Base-by-base conservation (phyloP, 352 stramenopile genomes). In the Aphanomyces euteiches region DNA sequence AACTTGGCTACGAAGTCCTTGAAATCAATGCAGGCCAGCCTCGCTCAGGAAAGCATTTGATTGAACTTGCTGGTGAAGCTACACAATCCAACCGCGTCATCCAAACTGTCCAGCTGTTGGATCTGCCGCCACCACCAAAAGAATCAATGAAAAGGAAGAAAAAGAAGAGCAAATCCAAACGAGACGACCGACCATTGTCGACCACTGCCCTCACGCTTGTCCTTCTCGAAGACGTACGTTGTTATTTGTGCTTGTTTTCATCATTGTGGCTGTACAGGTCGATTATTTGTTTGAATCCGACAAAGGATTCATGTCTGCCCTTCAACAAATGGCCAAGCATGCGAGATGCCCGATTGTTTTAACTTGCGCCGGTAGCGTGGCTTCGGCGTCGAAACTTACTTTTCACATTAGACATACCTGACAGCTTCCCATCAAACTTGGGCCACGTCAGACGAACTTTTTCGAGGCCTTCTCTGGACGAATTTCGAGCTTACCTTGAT, bases 1-100 rank as follows among this genome's bases (percentile, higher is more conserved):
- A 93, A 67, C 73, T 93, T 19, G 87, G 87, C 7, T 94, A 88
- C 69, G 73, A 94, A 64, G 85, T 94, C 38, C 90, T 94, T 50
- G 87, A 94, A 67, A 92, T 94, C 72, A 92, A 94, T 57, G 87
- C 87, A 0, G 83, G 82, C 37, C 85, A 92, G 61, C 83, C 81
- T 56, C 87, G 87, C 3, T 85, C 82, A 0, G 85, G 87, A 13
- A 87, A 88, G 48, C 80, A 78, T 13, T 74, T 94, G 40, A 69
- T 92, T 6, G 84, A 92, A 57, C 81, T 94, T 19, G 85, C 82
- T 15, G 86, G 86, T n/a, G 87, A 94, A 76, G 87, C 87, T 34
- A 94, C 87, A 1, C 87, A 94, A 63, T 94, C 87, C 3, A 94
- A 76, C 10, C 80, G 86, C 54, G 86, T 93, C 34, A 72, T 94